These are phyloP conservation scores for Ophiorrhiza pumila DNA, from an alignment of 257 asterid species.

Conservation along the genomic window DNA sequence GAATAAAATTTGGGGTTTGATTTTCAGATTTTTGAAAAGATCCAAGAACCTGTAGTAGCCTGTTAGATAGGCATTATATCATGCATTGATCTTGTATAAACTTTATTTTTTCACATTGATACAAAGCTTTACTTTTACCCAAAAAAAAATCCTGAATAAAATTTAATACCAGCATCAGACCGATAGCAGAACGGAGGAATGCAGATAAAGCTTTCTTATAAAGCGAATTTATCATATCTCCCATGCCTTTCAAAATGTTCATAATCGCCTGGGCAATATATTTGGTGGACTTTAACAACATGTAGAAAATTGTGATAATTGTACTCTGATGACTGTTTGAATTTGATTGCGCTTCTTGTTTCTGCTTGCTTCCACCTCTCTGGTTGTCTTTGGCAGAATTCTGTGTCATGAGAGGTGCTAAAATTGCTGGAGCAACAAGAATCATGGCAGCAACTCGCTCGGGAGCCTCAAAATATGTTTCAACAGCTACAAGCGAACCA, in stretches of 20 bases:
- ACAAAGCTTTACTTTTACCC: no score
- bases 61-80: no score
- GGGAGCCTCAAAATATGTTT: slow-evolving; percentile 88
- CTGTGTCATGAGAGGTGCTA: slow-evolving; percentile 52
- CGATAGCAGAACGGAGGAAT: slow-evolving; percentile 69
- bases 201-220: slow-evolving; percentile 65
- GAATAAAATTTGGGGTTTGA: slow-evolving; percentile 11
- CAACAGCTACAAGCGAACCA: slow-evolving; percentile 87
- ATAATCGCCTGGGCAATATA: slow-evolving; percentile 36
- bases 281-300: slow-evolving; percentile 43
- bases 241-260: slow-evolving; percentile 48
- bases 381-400: slow-evolving; percentile 29
- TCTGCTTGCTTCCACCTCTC: slow-evolving; percentile 35
- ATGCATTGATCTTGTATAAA: no score
- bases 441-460: slow-evolving; percentile 88
- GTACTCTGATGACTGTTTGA: slow-evolving; percentile 27
- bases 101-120: no score
- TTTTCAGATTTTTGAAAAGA: no score
- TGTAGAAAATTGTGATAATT: slow-evolving; percentile 33
- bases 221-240: slow-evolving; percentile 50
- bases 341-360: slow-evolving; percentile 36
- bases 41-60: no score
- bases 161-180: slow-evolving; percentile 60
- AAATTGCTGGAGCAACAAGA: slow-evolving; percentile 88
- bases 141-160: slow-evolving; percentile 14